Conservation (phyloP, 768 basidiomycete species). For the Galerina marginata region DNA sequence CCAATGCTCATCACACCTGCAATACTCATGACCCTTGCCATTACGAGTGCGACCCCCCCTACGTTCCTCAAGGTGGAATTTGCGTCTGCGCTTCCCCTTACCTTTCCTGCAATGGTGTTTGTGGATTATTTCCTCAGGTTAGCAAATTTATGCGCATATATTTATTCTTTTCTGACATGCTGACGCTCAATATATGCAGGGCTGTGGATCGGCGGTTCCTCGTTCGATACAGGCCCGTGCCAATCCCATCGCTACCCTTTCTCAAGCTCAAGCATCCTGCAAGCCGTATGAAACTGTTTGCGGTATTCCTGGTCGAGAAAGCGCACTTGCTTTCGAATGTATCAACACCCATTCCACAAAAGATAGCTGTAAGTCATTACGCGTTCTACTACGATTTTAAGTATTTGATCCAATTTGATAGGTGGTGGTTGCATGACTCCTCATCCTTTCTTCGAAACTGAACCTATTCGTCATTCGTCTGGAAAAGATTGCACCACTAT, state of each 20-base stretch:
- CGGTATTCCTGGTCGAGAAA: conserved; percentile 39
- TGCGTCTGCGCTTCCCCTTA: conserved; percentile 45
- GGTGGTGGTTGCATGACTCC: conserved; percentile 47
- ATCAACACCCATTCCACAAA: conserved; percentile 37
- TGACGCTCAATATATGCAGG: conserved; percentile 28
- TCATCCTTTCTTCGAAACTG: conserved; percentile 36
- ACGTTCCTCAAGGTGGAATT: conserved; percentile 27
- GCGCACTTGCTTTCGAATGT: conserved; percentile 41
- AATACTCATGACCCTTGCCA: conserved; percentile 38
- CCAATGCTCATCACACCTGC: conserved; percentile 37
- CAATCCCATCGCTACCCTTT: conserved; percentile 29
- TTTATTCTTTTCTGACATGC: conserved; percentile 2
- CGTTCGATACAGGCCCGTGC: conserved; percentile 19
- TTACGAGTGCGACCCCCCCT: conserved; percentile 37
- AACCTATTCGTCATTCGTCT: conserved; percentile 4
- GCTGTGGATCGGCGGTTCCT: conserved; percentile 45
- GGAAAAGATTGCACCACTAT: conserved; percentile 38
- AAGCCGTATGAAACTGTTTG: conserved; percentile 38
- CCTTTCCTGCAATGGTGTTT: conserved; percentile 46
- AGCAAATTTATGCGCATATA: conserved; percentile 28
- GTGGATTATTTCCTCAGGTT: conserved; percentile 36
- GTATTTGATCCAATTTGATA: conserved; percentile 14
- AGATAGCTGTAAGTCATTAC: conserved; percentile 43
- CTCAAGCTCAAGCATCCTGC: conserved; percentile 36
- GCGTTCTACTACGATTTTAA: background rate